A percentile compares a stretch with the other conserved stretches of the same genome.
phyloP scores from a whole-genome alignment of 257 asterid genomes.

The Gardenia jasminoides region DNA sequence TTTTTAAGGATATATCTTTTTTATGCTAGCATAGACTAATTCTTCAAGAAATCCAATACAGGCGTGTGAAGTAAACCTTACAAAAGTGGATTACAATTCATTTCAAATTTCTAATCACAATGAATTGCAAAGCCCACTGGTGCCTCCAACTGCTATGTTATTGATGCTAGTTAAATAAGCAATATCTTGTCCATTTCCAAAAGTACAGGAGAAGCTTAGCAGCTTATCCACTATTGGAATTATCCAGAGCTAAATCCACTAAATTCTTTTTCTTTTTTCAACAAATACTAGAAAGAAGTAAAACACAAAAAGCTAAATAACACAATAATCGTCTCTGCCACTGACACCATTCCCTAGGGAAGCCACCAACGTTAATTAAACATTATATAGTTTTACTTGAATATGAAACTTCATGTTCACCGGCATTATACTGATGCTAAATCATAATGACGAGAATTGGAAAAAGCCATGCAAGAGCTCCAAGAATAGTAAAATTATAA shows the following conservation, averaged over 20 bases:
- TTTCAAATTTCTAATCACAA: too few species aligned
- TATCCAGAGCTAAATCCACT: background rate
- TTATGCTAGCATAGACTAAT: too few species aligned
- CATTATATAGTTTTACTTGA: too few species aligned
- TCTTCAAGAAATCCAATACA: too few species aligned
- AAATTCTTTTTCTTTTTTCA: too few species aligned
- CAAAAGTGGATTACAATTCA: too few species aligned
- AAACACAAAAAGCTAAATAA: background rate
- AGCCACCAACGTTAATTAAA: background rate
- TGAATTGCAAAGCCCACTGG: background rate
- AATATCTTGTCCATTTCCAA: background rate
- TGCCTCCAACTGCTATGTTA: too few species aligned
- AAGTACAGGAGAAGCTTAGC: background rate
- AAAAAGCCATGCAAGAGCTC: background rate
- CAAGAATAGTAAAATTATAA: too few species aligned
- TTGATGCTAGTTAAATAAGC: too few species aligned
- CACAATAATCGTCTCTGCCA: background rate
- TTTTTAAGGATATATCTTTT: too few species aligned
- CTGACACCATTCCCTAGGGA: background rate
- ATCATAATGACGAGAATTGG: background rate
- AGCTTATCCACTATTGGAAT: background rate
- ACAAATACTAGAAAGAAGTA: too few species aligned
- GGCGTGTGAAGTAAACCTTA: too few species aligned
- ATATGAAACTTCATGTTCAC: background rate
- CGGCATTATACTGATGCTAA: background rate